A percentile compares a stretch with the other conserved stretches of the same genome.
phyloP scores from a whole-genome alignment of 352 stramenopile species.

The Globisporangium megalacanthum region DNA sequence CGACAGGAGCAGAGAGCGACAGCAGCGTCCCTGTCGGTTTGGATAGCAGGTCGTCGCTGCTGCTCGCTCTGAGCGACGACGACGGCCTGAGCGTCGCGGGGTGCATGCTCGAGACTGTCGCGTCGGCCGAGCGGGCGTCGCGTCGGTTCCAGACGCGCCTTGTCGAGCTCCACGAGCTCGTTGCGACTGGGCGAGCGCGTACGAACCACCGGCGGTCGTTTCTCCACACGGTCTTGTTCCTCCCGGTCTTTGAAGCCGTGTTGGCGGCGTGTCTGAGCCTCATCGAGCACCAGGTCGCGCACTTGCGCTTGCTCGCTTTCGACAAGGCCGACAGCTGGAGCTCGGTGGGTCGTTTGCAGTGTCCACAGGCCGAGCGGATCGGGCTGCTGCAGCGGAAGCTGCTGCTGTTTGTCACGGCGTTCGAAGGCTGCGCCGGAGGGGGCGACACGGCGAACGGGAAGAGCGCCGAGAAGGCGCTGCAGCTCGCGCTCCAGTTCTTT shows the following conservation, averaged over 20 bases:
- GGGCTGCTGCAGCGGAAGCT: slow-evolving; percentile 57
- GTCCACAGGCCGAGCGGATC: slow-evolving; percentile 16
- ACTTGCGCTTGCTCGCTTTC: slow-evolving; percentile 10
- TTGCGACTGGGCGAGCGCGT: slow-evolving; percentile 31
- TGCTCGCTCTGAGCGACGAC: slow-evolving; percentile 42
- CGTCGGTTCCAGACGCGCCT: slow-evolving; percentile 29
- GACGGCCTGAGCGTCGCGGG: slow-evolving; percentile 55
- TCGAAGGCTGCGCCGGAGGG: slow-evolving; percentile 45
- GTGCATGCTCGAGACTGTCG: slow-evolving; percentile 57
- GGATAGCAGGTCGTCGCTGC: no score
- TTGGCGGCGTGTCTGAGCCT: slow-evolving; percentile 34
- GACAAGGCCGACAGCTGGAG: no score
- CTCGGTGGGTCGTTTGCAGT: slow-evolving; percentile 6
- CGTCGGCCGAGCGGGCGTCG: slow-evolving; percentile 34
- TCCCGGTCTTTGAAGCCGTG: slow-evolving; percentile 40
- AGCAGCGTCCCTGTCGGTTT: not conserved
- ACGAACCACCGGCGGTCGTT: slow-evolving; percentile 63
- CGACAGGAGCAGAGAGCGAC: not conserved
- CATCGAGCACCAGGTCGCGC: slow-evolving; percentile 46
- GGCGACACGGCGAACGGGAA: slow-evolving; percentile 22
- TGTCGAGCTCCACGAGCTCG: slow-evolving; percentile 23
- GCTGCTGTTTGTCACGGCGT: slow-evolving; percentile 59
- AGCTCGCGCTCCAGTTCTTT: slow-evolving; percentile 48
- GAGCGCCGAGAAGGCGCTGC: slow-evolving; percentile 47
- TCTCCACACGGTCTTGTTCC: slow-evolving; percentile 40